Evolutionary conservation across 2,329 filamentous ascomycete genomes (phyloP).

Genomic region (Zymoseptoria pseudotritici): DNA sequence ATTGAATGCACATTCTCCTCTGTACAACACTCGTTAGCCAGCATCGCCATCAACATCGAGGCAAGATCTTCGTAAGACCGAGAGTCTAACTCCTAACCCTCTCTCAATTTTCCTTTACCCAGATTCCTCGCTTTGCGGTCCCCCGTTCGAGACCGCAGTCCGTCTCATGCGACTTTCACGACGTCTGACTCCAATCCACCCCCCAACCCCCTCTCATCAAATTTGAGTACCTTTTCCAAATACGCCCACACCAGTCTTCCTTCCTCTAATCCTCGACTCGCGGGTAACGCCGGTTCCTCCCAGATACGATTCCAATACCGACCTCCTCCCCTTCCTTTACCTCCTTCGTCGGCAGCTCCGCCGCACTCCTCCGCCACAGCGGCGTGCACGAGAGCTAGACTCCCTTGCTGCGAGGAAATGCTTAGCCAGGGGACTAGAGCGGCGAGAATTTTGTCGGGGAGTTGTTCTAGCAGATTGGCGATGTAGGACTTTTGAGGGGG

Average conservation of each 20-base stretch:
- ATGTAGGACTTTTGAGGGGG: not conserved
- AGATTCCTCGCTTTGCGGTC: too few species aligned
- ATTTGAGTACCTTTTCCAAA: slow-evolving; percentile 13
- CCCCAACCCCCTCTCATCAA: slow-evolving; percentile 15
- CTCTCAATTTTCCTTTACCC: too few species aligned
- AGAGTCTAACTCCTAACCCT: too few species aligned
- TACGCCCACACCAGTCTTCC: slow-evolving; percentile 17
- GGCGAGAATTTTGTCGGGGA: not conserved
- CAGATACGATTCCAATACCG: slow-evolving; percentile 23
- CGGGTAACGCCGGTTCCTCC: slow-evolving; percentile 20
- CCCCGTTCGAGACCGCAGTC: too few species aligned
- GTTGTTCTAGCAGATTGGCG: not conserved
- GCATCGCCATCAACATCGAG: too few species aligned
- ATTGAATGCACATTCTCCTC: too few species aligned
- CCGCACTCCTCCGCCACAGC: slow-evolving; percentile 13
- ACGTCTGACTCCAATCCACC: not conserved
- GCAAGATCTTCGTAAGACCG: too few species aligned
- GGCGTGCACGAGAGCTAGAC: slow-evolving; percentile 17
- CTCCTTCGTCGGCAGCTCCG: too few species aligned
- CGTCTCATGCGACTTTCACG: too few species aligned
- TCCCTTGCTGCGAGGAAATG: slow-evolving; percentile 21
- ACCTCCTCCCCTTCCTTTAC: slow-evolving; percentile 11
- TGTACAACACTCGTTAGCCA: too few species aligned
- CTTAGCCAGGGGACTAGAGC: slow-evolving; percentile 5
- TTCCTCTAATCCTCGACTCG: slow-evolving; percentile 14